Evolutionary conservation across 129 eudicot species (phyloP).

Genomic region (Apium graveolens): DNA sequence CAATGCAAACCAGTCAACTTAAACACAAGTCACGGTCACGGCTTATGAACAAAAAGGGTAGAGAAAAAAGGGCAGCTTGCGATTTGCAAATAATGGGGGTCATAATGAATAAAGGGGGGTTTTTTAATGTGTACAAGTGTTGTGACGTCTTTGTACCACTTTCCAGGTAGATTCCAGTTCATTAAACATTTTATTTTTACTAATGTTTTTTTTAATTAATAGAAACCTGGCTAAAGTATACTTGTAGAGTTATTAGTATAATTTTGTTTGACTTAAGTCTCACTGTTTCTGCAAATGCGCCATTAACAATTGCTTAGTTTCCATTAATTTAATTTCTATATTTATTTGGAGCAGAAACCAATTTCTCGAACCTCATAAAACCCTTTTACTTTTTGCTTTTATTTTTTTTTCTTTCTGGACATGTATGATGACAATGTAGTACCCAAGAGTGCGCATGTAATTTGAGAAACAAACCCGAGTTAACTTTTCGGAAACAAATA

Average conservation of each 20-base stretch:
- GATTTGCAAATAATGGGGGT: constrained; percentile 29
- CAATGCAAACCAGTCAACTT: no score
- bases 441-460: neutral
- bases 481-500: no score
- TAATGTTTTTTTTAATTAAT: neutral
- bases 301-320: neutral
- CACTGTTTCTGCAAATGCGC: neutral
- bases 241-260: neutral
- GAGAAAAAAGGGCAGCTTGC: no score
- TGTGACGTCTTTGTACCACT: neutral
- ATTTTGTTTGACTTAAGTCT: neutral
- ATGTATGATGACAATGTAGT: neutral
- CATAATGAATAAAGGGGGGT: constrained; percentile 16
- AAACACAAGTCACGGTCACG: no score
- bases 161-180: constrained; percentile 27
- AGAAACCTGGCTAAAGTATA: neutral
- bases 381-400: neutral
- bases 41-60: no score
- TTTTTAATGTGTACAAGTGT: neutral
- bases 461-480: no score
- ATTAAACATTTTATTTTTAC: neutral
- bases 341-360: neutral
- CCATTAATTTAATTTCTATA: neutral
- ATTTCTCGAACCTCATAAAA: neutral
- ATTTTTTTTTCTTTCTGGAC: neutral